Evolutionary conservation across 1,284 basidiomycete species (phyloP).

Genomic region (Bondarzewia mesenterica): DNA sequence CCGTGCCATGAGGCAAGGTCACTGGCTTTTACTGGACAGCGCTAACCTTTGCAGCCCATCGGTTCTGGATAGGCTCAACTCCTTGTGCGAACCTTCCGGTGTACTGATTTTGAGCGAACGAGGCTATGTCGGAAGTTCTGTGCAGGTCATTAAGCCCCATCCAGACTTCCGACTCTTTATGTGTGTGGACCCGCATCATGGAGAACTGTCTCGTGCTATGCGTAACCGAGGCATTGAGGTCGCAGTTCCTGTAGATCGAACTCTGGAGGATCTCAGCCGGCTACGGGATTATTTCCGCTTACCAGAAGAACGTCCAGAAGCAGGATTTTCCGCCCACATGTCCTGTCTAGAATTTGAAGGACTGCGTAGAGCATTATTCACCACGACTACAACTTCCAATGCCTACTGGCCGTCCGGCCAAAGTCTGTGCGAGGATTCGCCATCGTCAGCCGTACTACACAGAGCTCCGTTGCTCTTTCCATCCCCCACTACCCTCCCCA

Average conservation of each 20-base stretch:
- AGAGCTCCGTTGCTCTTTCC: conserved; percentile 22
- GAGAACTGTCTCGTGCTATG: conserved; percentile 97
- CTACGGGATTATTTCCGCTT: conserved; percentile 43
- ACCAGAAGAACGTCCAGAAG: conserved; percentile 21
- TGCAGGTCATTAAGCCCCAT: conserved; percentile 78
- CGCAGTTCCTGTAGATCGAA: conserved; percentile 31
- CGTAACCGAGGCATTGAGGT: conserved; percentile 95
- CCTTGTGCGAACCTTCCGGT: conserved; percentile 87
- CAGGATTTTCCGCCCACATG: conserved; percentile 11
- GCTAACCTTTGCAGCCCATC: conserved; percentile 95
- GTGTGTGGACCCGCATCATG: conserved; percentile 85
- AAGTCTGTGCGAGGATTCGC: conserved; percentile 40
- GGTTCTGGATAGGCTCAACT: conserved; percentile 95
- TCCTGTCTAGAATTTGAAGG: conserved; percentile 21
- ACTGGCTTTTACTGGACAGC: conserved; percentile 89
- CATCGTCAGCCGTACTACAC: conserved; percentile 32
- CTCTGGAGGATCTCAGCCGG: conserved; percentile 37
- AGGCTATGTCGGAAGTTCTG: conserved; percentile 73
- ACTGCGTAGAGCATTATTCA: conserved; percentile 28
- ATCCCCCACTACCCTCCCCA: background rate
- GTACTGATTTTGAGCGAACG: conserved; percentile 82
- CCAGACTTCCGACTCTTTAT: conserved; percentile 90
- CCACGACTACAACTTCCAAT: background rate
- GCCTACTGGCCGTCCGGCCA: conserved; percentile 21
- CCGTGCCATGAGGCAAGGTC: conserved; percentile 77